A percentile compares a stretch with the other conserved stretches of the same genome.
Evolutionary conservation across 495 filamentous ascomycete species (phyloP).

Genomic region (Penicillium ochrochloron): DNA sequence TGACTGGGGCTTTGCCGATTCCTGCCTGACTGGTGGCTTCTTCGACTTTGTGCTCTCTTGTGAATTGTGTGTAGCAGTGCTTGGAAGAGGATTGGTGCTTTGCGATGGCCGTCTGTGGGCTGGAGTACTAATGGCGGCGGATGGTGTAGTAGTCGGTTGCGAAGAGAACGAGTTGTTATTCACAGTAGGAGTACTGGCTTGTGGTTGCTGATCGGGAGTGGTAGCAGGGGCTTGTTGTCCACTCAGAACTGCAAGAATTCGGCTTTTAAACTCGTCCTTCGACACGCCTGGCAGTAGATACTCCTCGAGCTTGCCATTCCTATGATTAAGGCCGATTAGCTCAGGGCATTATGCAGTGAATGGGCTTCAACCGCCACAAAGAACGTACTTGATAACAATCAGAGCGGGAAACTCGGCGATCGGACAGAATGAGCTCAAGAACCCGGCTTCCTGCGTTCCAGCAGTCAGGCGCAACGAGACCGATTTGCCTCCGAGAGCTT

Average conservation of each 20-base stretch:
- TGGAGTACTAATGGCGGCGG: not conserved
- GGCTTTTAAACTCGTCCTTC: slow-evolving; percentile 60
- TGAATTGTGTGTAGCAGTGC: not conserved
- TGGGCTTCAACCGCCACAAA: not conserved
- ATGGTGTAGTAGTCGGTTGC: not conserved
- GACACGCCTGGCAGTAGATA: slow-evolving; percentile 63
- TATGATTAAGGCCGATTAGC: slow-evolving; percentile 28
- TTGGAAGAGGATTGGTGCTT: not conserved
- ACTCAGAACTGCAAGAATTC: slow-evolving; percentile 49
- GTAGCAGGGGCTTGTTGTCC: slow-evolving; percentile 13
- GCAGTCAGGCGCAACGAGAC: slow-evolving; percentile 70
- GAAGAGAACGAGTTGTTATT: slow-evolving; percentile 5
- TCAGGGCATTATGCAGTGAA: not conserved
- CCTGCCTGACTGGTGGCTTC: slow-evolving; percentile 3
- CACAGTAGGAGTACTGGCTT: slow-evolving; percentile 12
- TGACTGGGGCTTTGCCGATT: slow-evolving; percentile 10
- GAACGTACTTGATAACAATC: slow-evolving; percentile 71
- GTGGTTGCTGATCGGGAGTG: slow-evolving; percentile 10
- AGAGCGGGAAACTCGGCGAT: slow-evolving; percentile 73
- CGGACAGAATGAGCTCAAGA: slow-evolving; percentile 79
- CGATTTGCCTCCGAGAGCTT: slow-evolving; percentile 58
- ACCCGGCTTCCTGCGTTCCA: slow-evolving; percentile 77
- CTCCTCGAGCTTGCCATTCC: slow-evolving; percentile 65
- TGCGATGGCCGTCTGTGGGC: slow-evolving; percentile 8
- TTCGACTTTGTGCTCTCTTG: slow-evolving; percentile 15